Evolutionary conservation across 2,329 filamentous ascomycete species (phyloP), one percentile per base, ranked within the genome.

Genomic region (Colletotrichum sp.): DNA sequence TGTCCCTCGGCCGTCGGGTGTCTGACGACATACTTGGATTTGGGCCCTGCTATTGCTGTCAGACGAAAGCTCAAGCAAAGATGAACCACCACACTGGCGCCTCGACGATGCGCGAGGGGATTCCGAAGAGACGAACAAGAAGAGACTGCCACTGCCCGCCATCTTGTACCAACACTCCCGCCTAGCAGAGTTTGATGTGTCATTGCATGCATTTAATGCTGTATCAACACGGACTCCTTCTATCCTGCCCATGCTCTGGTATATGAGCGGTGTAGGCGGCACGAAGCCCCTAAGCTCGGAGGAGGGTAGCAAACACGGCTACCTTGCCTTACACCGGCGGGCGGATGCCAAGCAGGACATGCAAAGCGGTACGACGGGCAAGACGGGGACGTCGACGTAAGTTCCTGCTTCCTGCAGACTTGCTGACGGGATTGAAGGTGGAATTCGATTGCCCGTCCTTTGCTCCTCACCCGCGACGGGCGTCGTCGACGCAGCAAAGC

Each of bases 221-320:
- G 70, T 70, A 74, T 63, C 70, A 74, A 75, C 73, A 71, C 70
- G 66, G 57, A 47, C 66, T 61, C 34, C 43, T 16, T 61, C 43
- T 61, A 43, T 63, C 47, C 47, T 57, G 51, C 58, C 63, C 34
- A 58, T 54, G 57, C 47, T 54, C 34, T 57, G 54, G 62, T 66
- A 54, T 63, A 73, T 64, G 66, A 75, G 73, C 73, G 73, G 73
- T 75, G 73, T 73, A 66, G 72, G 29, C 64, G n/a, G 66, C 71
- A 55, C 62, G 58, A 75, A 67, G 54, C 58, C 66, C 71, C 59
- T 75, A 63, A 65, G 70, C 65, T 73, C 38, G 55, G 70, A 70
- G 55, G 70, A 75, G 70, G 72, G 72, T 68, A 74, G 54, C 69
- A 73, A 73, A 63, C 72, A 74, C 59, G 4, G 38, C 57, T 73